Conservation (phyloP, 768 basidiomycete species). For the Leccinum pellstonianum region DNA sequence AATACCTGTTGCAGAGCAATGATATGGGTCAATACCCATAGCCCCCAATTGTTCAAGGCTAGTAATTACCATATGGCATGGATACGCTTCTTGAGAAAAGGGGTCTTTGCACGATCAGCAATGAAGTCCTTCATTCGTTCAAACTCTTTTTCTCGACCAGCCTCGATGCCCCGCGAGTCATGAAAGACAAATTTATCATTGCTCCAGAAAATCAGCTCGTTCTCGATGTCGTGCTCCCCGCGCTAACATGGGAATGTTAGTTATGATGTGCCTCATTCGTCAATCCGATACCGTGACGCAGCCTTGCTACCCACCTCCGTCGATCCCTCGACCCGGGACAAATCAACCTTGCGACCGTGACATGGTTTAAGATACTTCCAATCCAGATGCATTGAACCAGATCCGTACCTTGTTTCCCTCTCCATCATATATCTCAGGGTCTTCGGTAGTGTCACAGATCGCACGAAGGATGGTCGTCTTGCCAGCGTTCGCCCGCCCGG, state of each 20-base stretch:
- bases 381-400: too few relatives aligned
- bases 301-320: background rate
- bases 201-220: background rate
- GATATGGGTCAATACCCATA: too few relatives aligned
- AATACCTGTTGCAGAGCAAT: background rate
- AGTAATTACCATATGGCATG: background rate
- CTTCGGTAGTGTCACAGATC: too few relatives aligned
- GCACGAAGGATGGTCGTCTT: too few relatives aligned
- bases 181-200: background rate
- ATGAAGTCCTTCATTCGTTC: background rate
- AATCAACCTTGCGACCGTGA: too few relatives aligned
- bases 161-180: background rate
- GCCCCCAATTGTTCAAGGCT: background rate
- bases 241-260: background rate
- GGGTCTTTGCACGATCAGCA: background rate
- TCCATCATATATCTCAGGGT: too few relatives aligned
- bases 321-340: background rate
- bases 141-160: background rate
- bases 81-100: background rate
- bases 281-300: background rate
- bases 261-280: background rate
- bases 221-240: background rate
- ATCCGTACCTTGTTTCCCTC: too few relatives aligned
- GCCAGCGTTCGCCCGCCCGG: too few relatives aligned
- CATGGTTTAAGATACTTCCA: too few relatives aligned